phyloP scores from a whole-genome alignment of 2,329 filamentous ascomycete genomes.

The Pseudopithomyces maydicus region DNA sequence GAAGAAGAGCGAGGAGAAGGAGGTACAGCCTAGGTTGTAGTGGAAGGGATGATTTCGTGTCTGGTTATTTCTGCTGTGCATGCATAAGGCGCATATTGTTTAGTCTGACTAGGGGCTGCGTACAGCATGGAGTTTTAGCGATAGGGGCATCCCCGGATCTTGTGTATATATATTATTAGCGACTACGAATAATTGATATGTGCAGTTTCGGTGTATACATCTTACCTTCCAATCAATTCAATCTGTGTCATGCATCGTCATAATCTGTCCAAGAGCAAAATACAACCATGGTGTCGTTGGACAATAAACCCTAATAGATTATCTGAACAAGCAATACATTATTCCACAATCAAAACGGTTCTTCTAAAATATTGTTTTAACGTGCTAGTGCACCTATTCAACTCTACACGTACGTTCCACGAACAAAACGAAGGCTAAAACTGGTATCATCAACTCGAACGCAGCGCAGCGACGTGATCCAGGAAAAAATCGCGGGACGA shows the following conservation, averaged over 20 bases:
- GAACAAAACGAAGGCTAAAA: not conserved
- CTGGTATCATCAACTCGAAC: conserved; percentile 5
- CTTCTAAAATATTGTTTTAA: no score
- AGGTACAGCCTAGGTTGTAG: conserved; percentile 22
- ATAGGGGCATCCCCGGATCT: no score
- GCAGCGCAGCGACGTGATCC: not conserved
- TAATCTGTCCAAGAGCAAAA: not conserved
- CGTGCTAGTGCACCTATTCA: not conserved
- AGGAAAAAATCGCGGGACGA: not conserved
- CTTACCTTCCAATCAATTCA: not conserved
- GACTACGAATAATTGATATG: no score
- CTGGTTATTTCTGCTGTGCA: not conserved
- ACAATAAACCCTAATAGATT: no score
- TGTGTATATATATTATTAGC: no score
- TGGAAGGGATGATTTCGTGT: not conserved
- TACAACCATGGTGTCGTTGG: no score
- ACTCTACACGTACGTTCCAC: not conserved
- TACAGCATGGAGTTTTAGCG: no score
- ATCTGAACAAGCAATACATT: not conserved
- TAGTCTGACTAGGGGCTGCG: no score
- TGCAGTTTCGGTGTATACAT: no score
- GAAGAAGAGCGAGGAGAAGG: not conserved
- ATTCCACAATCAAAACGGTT: not conserved
- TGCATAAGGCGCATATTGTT: not conserved
- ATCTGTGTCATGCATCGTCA: not conserved